A percentile compares a stretch with the other conserved stretches of the same genome.
phyloP scores from a whole-genome alignment of 139 green algal genomes.

The Coelastrella sp. region DNA sequence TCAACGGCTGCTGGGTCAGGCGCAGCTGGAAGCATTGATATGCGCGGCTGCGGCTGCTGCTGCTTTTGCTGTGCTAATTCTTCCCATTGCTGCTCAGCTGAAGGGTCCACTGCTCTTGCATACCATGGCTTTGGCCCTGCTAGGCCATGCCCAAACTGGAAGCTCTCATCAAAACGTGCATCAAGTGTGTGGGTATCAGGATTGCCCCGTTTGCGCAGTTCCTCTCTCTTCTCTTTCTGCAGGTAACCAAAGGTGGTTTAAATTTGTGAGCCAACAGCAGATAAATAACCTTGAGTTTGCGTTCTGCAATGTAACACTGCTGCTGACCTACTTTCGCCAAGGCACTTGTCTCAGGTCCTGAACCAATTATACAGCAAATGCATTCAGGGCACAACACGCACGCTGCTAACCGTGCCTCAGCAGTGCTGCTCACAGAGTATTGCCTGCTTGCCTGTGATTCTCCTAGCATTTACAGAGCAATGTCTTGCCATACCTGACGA shows the following conservation, averaged over 20 bases:
- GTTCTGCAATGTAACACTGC: too few species aligned
- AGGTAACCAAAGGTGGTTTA: not conserved
- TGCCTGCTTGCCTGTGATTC: too few species aligned
- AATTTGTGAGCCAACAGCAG: too few species aligned
- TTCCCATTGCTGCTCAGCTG: not conserved
- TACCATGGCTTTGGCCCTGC: conserved; percentile 46
- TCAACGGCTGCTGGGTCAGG: not conserved
- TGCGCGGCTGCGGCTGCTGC: not conserved
- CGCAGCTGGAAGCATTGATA: not conserved
- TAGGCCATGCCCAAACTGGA: conserved; percentile 71
- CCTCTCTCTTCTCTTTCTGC: conserved; percentile 65
- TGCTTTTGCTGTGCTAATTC: conserved; percentile 23
- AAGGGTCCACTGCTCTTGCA: not conserved
- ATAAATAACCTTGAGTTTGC: too few species aligned
- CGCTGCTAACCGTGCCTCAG: too few species aligned
- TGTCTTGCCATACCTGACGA: conserved; percentile 49
- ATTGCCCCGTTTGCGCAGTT: conserved; percentile 69
- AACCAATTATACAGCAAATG: too few species aligned
- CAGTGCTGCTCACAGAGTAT: too few species aligned
- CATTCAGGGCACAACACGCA: too few species aligned
- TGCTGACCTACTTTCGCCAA: too few species aligned
- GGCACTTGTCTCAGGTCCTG: too few species aligned
- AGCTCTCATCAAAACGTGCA: conserved; percentile 85
- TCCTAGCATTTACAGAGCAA: too few species aligned
- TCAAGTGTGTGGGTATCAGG: conserved; percentile 80